Evolutionary conservation across 345 rosid species (phyloP).

Genomic region (Citrus maxima): DNA sequence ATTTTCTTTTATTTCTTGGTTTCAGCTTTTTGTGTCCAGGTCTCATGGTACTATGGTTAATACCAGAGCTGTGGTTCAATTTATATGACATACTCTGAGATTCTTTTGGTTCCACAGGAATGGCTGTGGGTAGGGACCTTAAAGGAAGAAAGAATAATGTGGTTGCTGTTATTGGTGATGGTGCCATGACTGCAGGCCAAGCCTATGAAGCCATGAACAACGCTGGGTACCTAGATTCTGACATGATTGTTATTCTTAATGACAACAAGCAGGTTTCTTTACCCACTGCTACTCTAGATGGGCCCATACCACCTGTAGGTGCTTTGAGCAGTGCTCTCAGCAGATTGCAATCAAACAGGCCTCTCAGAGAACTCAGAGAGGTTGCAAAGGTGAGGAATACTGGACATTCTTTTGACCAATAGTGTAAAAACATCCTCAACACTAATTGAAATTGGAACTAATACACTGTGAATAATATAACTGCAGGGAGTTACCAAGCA

Average conservation of each 20-base stretch:
- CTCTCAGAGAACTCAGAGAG: conserved; percentile 93
- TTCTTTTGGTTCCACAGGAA: conserved; percentile 47
- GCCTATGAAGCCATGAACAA: conserved; percentile 99
- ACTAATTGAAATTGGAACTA: conserved; percentile 9
- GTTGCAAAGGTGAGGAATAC: conserved; percentile 76
- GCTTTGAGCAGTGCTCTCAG: conserved; percentile 98
- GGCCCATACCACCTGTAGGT: conserved; percentile 95
- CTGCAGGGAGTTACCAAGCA: conserved; percentile 88
- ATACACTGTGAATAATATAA: conserved; percentile 5
- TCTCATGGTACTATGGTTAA: background rate
- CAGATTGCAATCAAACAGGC: conserved; percentile 86
- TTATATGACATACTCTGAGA: background rate
- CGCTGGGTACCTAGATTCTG: conserved; percentile 92
- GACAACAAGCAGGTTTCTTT: conserved; percentile 97
- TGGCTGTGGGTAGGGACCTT: conserved; percentile 95
- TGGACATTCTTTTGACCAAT: background rate
- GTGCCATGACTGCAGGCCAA: conserved; percentile 99
- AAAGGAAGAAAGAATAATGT: conserved; percentile 74
- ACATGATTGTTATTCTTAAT: conserved; percentile 94
- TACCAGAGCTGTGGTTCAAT: background rate
- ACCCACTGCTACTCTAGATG: conserved; percentile 92
- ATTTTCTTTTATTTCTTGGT: background rate
- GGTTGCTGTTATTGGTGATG: conserved; percentile 88
- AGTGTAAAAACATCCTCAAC: background rate
- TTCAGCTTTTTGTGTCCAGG: background rate